Base-by-base conservation (phyloP, 768 basidiomycete genomes). In the Chalciporus piperatus region DNA sequence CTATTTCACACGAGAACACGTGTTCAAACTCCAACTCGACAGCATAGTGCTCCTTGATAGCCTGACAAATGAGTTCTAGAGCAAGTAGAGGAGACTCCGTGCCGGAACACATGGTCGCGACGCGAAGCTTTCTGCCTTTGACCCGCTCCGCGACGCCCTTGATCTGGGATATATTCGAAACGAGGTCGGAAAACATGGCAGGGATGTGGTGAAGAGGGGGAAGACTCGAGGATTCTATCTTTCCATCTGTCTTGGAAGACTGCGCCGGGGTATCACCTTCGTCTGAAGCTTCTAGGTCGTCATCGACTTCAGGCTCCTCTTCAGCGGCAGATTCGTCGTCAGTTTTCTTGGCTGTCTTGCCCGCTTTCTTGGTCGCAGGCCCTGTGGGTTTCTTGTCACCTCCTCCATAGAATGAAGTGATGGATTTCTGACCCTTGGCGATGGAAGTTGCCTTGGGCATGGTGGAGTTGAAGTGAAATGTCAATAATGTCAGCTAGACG, bases 31-130 rank as follows among this genome's bases (percentile, higher is more conserved):
- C 79, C 50, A 97, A 71, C 2, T 77, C 72, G 47, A 87, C 59
- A 3, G 74, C 79, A 58, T 83, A 81, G 58, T 86, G 85, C 27
- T 85, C 82, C 27, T 81, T 70, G 57, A 96, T 80, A 5, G 86
- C 81, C 52, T 86, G 82, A 50, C 85, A 84, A 41, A 97, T 91
- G 54, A 95, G 72, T 27, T 89, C 86, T 41, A 98, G 76, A 13
- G 95, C 95, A 32, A 97, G 83, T 20, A 98, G 79, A 45, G 95
- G 95, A 2, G 92, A 92, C 64, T 98, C 95, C 6, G 95, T 98
- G 22, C 95, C 95, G 38, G 93, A 96, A 70, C 89, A 97, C 95
- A 98, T 98, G 11, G 95, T 98, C 4, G 93, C 95, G 52, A 98
- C 82, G 68, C 93, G 88, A 66, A 98, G 74, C 61, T 89, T 92